phyloP scores from a whole-genome alignment of 148 eudicot species.

The Silene latifolia region DNA sequence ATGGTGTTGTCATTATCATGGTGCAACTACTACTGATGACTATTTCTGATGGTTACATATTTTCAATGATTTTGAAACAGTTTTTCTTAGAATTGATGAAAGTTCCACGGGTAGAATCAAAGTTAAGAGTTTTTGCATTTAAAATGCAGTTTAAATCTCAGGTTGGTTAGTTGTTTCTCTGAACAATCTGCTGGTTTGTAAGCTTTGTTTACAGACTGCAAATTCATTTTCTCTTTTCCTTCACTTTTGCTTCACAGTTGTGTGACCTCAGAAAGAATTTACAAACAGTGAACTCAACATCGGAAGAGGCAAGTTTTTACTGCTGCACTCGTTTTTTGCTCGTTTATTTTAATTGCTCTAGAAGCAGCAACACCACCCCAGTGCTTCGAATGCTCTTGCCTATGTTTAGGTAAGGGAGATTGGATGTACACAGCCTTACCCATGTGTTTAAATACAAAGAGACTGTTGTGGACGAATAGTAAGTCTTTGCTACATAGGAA shows the following conservation, averaged over 20 bases:
- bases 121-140: conserved; percentile 89
- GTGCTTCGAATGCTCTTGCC: too few relatives aligned
- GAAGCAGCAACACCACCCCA: neutral
- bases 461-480: neutral
- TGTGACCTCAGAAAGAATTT: conserved; percentile 70
- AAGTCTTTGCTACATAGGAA: neutral
- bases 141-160: conserved; percentile 76
- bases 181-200: neutral
- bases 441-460: too few relatives aligned
- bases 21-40: neutral
- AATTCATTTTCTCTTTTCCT: neutral
- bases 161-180: conserved; percentile 39
- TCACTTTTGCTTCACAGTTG: conserved; percentile 37
- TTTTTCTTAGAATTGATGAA: conserved; percentile 89
- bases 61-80: conserved; percentile 36
- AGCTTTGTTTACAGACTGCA: neutral
- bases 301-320: conserved; percentile 66
- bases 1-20: neutral
- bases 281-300: conserved; percentile 58
- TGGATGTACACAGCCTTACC: neutral
- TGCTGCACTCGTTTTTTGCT: neutral
- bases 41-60: neutral
- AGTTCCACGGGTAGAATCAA: conserved; percentile 83
- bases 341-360: neutral
- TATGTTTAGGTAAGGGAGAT: neutral